Conservation (phyloP, 805 yeast species). For the Candida parachauliodes region DNA sequence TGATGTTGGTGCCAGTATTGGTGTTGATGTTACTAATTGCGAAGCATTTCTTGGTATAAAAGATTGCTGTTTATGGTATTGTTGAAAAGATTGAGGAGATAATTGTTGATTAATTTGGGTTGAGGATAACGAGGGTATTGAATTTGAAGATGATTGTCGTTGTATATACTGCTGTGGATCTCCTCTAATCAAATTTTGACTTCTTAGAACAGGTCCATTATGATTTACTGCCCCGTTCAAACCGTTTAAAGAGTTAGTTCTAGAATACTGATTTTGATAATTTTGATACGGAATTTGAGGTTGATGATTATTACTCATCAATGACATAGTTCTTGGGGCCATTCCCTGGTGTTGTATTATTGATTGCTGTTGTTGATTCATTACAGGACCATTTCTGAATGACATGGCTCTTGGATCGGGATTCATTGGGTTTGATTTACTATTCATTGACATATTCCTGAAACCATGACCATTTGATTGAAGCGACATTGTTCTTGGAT, state of each 20-base stretch:
- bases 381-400: slow-evolving; percentile 13
- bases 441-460: slow-evolving; percentile 5
- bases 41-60: background rate
- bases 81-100: slow-evolving; percentile 1
- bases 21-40: background rate
- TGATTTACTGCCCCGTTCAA: background rate
- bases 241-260: slow-evolving; percentile 8
- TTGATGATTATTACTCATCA: slow-evolving; percentile 4
- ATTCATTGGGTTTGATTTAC: slow-evolving; percentile 1
- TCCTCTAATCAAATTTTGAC: slow-evolving; percentile 8
- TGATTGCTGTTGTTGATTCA: slow-evolving; percentile 7
- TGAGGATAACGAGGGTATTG: background rate
- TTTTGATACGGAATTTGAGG: slow-evolving; percentile 10
- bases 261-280: slow-evolving; percentile 8
- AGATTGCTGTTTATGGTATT: slow-evolving; percentile 1
- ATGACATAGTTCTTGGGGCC: slow-evolving; percentile 7
- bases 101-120: background rate
- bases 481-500: slow-evolving; percentile 18
- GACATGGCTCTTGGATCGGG: slow-evolving; percentile 26
- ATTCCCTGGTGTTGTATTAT: slow-evolving; percentile 1
- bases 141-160: slow-evolving; percentile 1
- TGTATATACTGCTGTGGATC: slow-evolving; percentile 3
- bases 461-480: slow-evolving; percentile 5
- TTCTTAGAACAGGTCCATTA: slow-evolving; percentile 5
- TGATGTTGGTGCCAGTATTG: background rate